phyloP scores from a whole-genome alignment of 192 early-diverging fungal genomes.

The Physocladia obscura region DNA sequence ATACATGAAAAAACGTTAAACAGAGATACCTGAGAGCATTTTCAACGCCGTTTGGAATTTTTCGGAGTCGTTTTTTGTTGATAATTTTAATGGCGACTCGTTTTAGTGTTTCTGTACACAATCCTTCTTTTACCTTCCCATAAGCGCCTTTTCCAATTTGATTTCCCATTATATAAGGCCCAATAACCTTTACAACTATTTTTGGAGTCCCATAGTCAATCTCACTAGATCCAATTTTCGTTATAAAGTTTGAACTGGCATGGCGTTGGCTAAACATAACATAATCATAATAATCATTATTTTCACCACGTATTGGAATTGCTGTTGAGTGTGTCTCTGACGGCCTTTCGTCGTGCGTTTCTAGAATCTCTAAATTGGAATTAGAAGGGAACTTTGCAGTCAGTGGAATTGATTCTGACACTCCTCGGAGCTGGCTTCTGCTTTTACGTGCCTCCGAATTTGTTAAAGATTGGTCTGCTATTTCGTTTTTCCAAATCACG shows the following conservation, averaged over 20 bases:
- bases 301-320: conserved; percentile 1
- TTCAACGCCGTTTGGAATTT: conserved; percentile 54
- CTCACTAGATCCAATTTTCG: conserved; percentile 56
- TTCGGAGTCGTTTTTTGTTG: conserved; percentile 55
- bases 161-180: conserved; percentile 55
- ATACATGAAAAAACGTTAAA: not conserved
- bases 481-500: too few relatives aligned
- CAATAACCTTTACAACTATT: conserved; percentile 52
- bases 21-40: conserved; percentile 34
- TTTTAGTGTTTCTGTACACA: conserved; percentile 55
- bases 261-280: conserved; percentile 53
- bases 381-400: not conserved
- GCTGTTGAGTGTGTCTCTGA: not conserved
- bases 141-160: conserved; percentile 62
- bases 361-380: too few relatives aligned
- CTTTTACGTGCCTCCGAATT: not conserved
- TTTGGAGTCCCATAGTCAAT: conserved; percentile 48
- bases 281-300: conserved; percentile 57
- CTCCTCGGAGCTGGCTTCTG: too few relatives aligned
- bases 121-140: conserved; percentile 64
- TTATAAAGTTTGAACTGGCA: conserved; percentile 55
- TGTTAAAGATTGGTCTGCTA: too few relatives aligned
- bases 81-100: conserved; percentile 63
- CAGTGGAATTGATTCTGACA: not conserved
- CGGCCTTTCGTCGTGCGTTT: not conserved